Evolutionary conservation across 2,329 filamentous ascomycete genomes (phyloP), one percentile per base, ranked within the genome.

Genomic region (Ophiostoma sp.): DNA sequence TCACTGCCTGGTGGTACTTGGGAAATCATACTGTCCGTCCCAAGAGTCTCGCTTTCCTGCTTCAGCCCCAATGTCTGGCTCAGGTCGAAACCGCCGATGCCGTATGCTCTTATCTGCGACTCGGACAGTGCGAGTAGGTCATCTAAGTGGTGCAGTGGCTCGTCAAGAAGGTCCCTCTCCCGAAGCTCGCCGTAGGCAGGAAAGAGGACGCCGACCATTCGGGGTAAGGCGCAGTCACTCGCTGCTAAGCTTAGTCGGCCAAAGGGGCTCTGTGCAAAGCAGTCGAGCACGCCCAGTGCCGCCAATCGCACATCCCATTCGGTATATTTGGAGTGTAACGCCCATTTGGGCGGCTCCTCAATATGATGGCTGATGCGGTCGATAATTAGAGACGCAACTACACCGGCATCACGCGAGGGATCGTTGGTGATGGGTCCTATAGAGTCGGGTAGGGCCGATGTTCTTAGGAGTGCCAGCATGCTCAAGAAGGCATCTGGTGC

Each of bases 171-270:
- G 11, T 73, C 71, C 1, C 75, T 25, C 17, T 75, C 71, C 1
- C 72, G 75, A 22, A 77, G 69, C 57, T 76, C 74, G 8, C 52
- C 50, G 19, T 75, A 76, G 2, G 76, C 76, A 1, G 74, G 52
- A 28, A 76, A 73, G 25, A 76, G 63, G 4, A 64, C 74, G 31
- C 61, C 69, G 33, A 97, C 90, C 0, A 97, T 83, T 2, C 93
- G 89, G 0, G 93, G 93, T 19, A 97, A 88, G 15, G 90, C 90
- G 55, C 87, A 88, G 2, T 87, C 87, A 80, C 96, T 92, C 5
- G 84, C 83, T 0, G 91, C 92, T 9, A 98, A 86, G 63, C 92
- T 88, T 31, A 85, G 80, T 1, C 88, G 87, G 9, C 91, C 91
- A 77, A 92, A 89, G 0, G 86, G 82, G n/a, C 88, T 88, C 6